Evolutionary conservation across 805 yeast genomes (phyloP).

Genomic region (Wickerhamomyces hampshirensis): DNA sequence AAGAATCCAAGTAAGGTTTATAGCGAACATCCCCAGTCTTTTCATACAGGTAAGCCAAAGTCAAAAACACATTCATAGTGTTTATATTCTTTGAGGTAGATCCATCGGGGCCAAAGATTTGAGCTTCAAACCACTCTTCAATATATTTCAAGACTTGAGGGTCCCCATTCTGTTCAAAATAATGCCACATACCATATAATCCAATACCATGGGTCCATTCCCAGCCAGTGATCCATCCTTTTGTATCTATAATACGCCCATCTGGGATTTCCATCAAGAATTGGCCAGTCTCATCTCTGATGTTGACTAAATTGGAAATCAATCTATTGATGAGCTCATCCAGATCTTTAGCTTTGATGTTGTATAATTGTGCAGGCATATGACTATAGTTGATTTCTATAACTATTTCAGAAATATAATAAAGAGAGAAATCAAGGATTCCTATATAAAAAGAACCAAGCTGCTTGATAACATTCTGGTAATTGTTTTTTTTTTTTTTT

Average conservation of each 20-base stretch:
- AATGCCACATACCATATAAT: constrained; percentile 14
- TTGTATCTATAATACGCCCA: constrained; percentile 12
- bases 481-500: too few relatives aligned
- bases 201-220: constrained; percentile 17
- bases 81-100: constrained; percentile 12
- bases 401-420: neutral
- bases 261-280: constrained; percentile 12
- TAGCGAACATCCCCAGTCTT: constrained; percentile 5
- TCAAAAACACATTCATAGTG: constrained; percentile 10
- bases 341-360: constrained; percentile 6
- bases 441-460: neutral
- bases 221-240: constrained; percentile 16
- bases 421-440: too few relatives aligned
- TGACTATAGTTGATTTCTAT: too few relatives aligned
- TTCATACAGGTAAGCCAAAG: constrained; percentile 9
- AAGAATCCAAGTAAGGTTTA: constrained; percentile 8
- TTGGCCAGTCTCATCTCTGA: constrained; percentile 10
- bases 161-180: constrained; percentile 5
- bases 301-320: constrained; percentile 7
- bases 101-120: constrained; percentile 12
- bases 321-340: constrained; percentile 8
- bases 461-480: too few relatives aligned
- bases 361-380: constrained; percentile 10
- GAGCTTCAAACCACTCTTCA: constrained; percentile 10
- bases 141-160: constrained; percentile 5